These are phyloP conservation scores for Anisodus acutangulus DNA, from an alignment of 257 asterid species.

Conservation along the genomic window DNA sequence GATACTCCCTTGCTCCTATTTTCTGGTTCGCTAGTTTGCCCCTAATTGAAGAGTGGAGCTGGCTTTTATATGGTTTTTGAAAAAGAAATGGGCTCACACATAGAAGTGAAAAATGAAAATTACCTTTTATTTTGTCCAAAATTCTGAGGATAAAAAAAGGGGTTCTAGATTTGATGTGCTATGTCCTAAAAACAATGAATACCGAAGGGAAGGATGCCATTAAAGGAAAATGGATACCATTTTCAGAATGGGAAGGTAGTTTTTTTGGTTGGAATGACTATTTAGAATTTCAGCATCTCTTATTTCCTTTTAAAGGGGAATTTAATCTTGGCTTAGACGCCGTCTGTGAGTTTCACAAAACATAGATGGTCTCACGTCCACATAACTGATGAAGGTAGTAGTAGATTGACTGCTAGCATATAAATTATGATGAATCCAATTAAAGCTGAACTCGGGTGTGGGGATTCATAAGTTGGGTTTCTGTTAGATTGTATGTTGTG, in stretches of 20 bases:
- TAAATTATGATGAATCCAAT: constrained; percentile 6
- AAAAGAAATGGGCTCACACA: not conserved
- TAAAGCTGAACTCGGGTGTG: not conserved
- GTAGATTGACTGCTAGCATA: not conserved
- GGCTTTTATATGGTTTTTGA: not conserved
- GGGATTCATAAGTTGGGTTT: not conserved
- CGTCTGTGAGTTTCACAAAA: not conserved
- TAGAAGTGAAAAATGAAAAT: not conserved
- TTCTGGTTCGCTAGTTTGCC: not conserved
- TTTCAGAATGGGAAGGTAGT: not conserved
- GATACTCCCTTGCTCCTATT: not conserved
- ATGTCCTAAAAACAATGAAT: not conserved
- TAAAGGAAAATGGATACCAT: too few species aligned
- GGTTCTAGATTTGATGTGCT: not conserved
- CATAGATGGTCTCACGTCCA: not conserved
- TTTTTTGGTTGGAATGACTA: not conserved
- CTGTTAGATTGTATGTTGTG: not conserved
- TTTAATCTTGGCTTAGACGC: not conserved
- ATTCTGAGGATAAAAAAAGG: not conserved
- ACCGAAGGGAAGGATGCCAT: not conserved
- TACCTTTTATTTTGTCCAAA: not conserved
- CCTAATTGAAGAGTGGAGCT: not conserved
- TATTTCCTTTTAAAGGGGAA: not conserved
- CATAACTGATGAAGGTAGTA: constrained; percentile 6
- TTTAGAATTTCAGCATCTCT: not conserved